A percentile compares a stretch with the other conserved stretches of the same genome.
Evolutionary conservation across 169 alveolate species (phyloP).

Genomic region (Eimeria sp.): DNA sequence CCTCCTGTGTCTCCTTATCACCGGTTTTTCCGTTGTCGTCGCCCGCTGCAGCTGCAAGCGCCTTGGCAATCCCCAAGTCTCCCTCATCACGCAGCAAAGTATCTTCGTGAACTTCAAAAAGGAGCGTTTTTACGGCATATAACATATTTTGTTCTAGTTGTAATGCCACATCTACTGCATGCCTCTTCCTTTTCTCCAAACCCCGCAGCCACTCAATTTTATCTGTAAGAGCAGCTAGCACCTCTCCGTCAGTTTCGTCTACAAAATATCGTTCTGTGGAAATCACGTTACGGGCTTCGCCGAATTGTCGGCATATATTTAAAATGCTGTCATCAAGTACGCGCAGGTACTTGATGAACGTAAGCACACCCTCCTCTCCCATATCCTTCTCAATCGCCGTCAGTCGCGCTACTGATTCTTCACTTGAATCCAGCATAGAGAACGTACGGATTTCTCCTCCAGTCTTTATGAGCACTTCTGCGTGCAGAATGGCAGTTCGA

Average conservation of each 20-base stretch:
- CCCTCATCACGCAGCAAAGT: background rate
- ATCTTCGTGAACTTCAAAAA: background rate
- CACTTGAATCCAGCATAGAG: background rate
- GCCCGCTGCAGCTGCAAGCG: background rate
- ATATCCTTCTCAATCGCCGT: background rate
- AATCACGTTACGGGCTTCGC: background rate
- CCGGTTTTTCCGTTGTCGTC: background rate
- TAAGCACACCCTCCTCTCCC: background rate
- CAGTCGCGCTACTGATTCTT: background rate
- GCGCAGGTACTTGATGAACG: conserved; percentile 4
- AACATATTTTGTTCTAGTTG: conserved; percentile 6
- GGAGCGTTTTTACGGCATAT: background rate
- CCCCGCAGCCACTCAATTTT: conserved; percentile 22
- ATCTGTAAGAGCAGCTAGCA: background rate
- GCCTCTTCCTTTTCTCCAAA: background rate
- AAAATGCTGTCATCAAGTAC: background rate
- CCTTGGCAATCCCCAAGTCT: conserved; percentile 26
- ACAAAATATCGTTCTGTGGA: background rate
- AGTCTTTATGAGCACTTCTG: conserved; percentile 17
- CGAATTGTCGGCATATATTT: conserved; percentile 1
- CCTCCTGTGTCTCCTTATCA: background rate
- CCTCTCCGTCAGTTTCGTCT: background rate
- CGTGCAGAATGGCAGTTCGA: background rate
- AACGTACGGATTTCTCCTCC: conserved; percentile 4
- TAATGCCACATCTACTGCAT: background rate